phyloP scores from a whole-genome alignment of 2,329 filamentous ascomycete species.

The Botrytis sinoallii region DNA sequence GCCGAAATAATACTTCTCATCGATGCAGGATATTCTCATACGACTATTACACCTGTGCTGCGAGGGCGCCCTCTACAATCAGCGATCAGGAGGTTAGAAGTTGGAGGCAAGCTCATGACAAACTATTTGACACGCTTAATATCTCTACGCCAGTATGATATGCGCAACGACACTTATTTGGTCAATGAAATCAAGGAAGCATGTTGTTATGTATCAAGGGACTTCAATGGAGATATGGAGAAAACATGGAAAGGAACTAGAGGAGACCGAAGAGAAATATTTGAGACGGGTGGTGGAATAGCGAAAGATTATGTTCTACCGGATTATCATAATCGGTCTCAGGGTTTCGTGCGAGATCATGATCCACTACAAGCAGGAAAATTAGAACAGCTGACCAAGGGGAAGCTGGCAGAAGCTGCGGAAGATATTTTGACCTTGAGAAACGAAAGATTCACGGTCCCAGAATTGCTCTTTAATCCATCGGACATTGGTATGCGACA shows the following conservation, averaged over 20 bases:
- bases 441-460: conserved; percentile 88
- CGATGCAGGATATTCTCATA: conserved; percentile 91
- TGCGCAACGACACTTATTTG: conserved; percentile 89
- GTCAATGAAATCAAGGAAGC: conserved; percentile 96
- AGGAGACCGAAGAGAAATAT: conserved; percentile 53
- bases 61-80: conserved; percentile 76
- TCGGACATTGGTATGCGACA: conserved; percentile 81
- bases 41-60: conserved; percentile 83
- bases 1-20: conserved; percentile 83
- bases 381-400: conserved; percentile 44
- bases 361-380: conserved; percentile 62
- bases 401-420: conserved; percentile 45
- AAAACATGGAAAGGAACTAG: conserved; percentile 76
- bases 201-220: conserved; percentile 75
- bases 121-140: conserved; percentile 89
- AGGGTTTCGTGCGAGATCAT: conserved; percentile 74
- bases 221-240: conserved; percentile 78
- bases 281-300: conserved; percentile 52
- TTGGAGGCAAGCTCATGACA: conserved; percentile 89
- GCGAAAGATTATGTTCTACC: conserved; percentile 91
- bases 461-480: conserved; percentile 86
- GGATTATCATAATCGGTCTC: conserved; percentile 60
- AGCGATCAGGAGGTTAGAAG: conserved; percentile 78
- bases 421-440: conserved; percentile 85
- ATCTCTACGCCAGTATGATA: conserved; percentile 88